Evolutionary conservation across 768 basidiomycete species (phyloP).

Genomic region (Hebeloma cylindrosporum): DNA sequence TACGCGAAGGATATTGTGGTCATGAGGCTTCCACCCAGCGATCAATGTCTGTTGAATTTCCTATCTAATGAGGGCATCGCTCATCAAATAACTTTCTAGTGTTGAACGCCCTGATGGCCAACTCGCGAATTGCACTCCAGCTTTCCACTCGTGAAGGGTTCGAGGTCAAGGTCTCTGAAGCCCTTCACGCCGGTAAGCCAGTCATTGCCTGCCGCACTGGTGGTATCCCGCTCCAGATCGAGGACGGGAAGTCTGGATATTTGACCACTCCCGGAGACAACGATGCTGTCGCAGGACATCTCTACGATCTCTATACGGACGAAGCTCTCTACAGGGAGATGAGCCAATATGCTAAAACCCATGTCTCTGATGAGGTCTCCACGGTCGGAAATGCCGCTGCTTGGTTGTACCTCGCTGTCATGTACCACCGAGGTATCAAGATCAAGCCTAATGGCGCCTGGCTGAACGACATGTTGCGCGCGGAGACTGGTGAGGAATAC

Average conservation of each 20-base stretch:
- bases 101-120: slow-evolving; percentile 86
- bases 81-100: slow-evolving; percentile 40
- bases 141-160: slow-evolving; percentile 94
- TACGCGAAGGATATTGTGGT: slow-evolving; percentile 69
- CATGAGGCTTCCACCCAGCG: slow-evolving; percentile 80
- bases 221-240: slow-evolving; percentile 91
- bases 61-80: slow-evolving; percentile 31
- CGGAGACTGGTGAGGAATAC: slow-evolving; percentile 75
- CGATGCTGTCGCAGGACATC: slow-evolving; percentile 67
- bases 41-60: slow-evolving; percentile 59
- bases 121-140: slow-evolving; percentile 87
- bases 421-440: slow-evolving; percentile 75
- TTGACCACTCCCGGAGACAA: slow-evolving; percentile 79
- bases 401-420: slow-evolving; percentile 69
- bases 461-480: slow-evolving; percentile 79
- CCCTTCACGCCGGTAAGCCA: slow-evolving; percentile 87
- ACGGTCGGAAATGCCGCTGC: slow-evolving; percentile 78
- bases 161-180: slow-evolving; percentile 96
- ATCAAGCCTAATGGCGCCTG: slow-evolving; percentile 80
- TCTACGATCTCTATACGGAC: slow-evolving; percentile 79
- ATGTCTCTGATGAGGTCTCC: slow-evolving; percentile 82
- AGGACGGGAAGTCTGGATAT: slow-evolving; percentile 85
- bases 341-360: slow-evolving; percentile 67
- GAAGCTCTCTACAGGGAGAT: slow-evolving; percentile 61
- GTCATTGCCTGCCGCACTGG: slow-evolving; percentile 84